Base-by-base conservation (phyloP, 495 filamentous ascomycete genomes). In the Talaromyces ruber region DNA sequence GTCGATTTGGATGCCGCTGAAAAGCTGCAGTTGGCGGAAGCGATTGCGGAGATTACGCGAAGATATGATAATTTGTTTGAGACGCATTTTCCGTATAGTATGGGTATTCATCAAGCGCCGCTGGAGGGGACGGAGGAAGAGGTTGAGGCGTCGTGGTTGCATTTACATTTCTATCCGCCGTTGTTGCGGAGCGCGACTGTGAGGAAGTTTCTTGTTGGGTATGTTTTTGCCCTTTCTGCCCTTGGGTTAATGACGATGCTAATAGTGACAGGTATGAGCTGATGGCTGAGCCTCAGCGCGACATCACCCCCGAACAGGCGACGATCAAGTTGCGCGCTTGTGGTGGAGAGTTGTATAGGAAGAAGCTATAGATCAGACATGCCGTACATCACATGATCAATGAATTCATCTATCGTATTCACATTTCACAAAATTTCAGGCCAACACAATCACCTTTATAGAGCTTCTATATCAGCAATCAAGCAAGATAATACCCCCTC, bases 291-390 rank as follows among this genome's bases (percentile, higher is more conserved):
- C 94, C 94, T 26, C 94, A 98, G 73, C 84, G 94, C 55, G 94
- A 98, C 71, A 98, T 98, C 68, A 98, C 95, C 1, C 93, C 94
- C 0, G 94, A 98, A 73, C 94, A 98, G 72, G 94, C 95, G 12
- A 90, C 94, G 28, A 86, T 84, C 29, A 84, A 84, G 39, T 73
- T 98, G 57, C 81, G 92, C 63, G 79, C 80, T 58, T 85, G 89
- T 56, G 91, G 87, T 0, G 92, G 92, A 6, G 84, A 89, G 72
- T 74, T 97, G 58, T 98, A 98, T 68, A 84, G 94, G 62, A 89
- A 86, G 73, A 81, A 82, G 64, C 62, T 90, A 63, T 68, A 81
- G 59, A 61, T 25, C 29, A 21, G n/a, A 11, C n/a, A 43, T 43
- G 16, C 7, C 4, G 12, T 21, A 47, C 14, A 22, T 11, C 43